These are phyloP conservation scores for Trypanosoma theileri DNA, from an alignment of 208 protist genomes.

Conservation along the genomic window DNA sequence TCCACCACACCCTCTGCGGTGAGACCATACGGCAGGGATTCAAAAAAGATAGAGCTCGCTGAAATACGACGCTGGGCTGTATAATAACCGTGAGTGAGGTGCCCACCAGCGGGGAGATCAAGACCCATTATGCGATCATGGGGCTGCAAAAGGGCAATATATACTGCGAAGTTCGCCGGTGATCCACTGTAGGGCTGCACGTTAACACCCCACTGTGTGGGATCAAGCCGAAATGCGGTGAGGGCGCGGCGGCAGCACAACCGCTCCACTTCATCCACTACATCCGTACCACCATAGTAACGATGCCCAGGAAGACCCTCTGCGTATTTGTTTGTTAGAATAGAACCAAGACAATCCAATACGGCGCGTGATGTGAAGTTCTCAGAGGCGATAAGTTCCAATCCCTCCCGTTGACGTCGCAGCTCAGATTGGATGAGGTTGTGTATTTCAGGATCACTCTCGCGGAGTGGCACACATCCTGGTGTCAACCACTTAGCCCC, in stretches of 20 bases:
- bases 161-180: slow-evolving; percentile 94
- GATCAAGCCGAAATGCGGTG: slow-evolving; percentile 84
- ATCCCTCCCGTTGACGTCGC: slow-evolving; percentile 38
- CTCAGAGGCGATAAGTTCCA: slow-evolving; percentile 80
- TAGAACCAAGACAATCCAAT: slow-evolving; percentile 92
- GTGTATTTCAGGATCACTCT: slow-evolving; percentile 48
- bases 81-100: slow-evolving; percentile 95
- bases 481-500: not conserved
- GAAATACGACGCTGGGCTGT: slow-evolving; percentile 89
- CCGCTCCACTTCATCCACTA: slow-evolving; percentile 93
- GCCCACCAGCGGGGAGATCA: slow-evolving; percentile 59
- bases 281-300: slow-evolving; percentile 97
- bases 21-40: slow-evolving; percentile 93
- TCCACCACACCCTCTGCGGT: slow-evolving; percentile 88
- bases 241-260: slow-evolving; percentile 86
- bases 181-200: slow-evolving; percentile 97
- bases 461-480: slow-evolving; percentile 38
- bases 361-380: slow-evolving; percentile 96
- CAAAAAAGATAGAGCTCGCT: slow-evolving; percentile 94
- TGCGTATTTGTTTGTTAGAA: slow-evolving; percentile 98
- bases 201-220: slow-evolving; percentile 95
- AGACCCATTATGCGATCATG: slow-evolving; percentile 96
- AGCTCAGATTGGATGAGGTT: slow-evolving; percentile 47
- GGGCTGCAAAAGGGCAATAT: slow-evolving; percentile 90
- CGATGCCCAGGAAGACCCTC: slow-evolving; percentile 92